Evolutionary conservation across 2,329 filamentous ascomycete species (phyloP).

Genomic region (Colletotrichum eleusines): DNA sequence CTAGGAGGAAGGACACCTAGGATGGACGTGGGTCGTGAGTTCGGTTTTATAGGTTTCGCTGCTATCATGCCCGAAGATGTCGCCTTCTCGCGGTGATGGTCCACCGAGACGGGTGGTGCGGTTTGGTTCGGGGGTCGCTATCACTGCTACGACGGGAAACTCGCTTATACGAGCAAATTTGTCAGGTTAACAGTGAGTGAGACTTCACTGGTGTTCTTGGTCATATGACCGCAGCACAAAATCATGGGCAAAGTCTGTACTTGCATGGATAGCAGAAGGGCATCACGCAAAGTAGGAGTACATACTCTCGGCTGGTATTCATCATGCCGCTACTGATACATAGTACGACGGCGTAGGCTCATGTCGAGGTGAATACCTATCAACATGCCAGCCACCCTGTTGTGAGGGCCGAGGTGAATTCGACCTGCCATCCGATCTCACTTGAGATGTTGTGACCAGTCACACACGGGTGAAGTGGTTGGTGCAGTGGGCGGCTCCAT

Average conservation of each 20-base stretch:
- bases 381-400: background rate
- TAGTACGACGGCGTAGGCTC: background rate
- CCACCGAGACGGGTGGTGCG: slow-evolving; percentile 10
- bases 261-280: background rate
- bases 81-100: slow-evolving; percentile 22
- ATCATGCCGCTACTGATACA: no score
- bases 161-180: background rate
- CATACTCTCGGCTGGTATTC: no score
- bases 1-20: background rate
- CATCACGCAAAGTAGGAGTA: background rate
- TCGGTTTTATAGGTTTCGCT: slow-evolving; percentile 24
- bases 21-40: background rate
- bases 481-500: background rate
- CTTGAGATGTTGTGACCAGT: slow-evolving; percentile 24
- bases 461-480: background rate
- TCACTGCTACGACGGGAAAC: background rate
- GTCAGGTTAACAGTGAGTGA: background rate
- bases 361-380: background rate
- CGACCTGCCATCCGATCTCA: slow-evolving; percentile 35
- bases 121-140: slow-evolving; percentile 11
- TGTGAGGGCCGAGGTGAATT: background rate
- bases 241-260: background rate
- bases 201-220: no score
- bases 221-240: background rate
- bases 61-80: no score